Conservation (phyloP, 2,329 filamentous ascomycete genomes). For the Pseudogymnoascus sp. region DNA sequence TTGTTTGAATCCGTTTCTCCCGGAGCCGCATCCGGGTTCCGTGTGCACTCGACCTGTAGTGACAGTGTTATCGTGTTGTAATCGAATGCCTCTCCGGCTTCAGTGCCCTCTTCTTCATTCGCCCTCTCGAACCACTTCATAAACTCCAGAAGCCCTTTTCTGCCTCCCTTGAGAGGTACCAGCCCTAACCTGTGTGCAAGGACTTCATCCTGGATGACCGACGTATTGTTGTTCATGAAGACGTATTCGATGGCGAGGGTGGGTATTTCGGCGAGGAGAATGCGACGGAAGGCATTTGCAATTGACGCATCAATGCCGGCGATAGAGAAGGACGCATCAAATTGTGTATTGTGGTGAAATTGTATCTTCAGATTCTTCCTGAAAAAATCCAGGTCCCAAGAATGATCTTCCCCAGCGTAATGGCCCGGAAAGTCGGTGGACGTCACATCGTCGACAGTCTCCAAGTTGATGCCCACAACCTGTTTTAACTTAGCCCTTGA, state of each 20-base stretch:
- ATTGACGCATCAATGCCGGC: slow-evolving; percentile 86
- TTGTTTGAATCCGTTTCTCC: slow-evolving; percentile 74
- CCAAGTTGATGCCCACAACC: slow-evolving; percentile 79
- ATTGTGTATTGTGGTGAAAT: slow-evolving; percentile 75
- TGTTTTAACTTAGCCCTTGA: slow-evolving; percentile 32
- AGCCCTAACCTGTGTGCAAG: slow-evolving; percentile 84
- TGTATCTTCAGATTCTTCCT: slow-evolving; percentile 61
- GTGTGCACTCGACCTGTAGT: slow-evolving; percentile 72
- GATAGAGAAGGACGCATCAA: slow-evolving; percentile 81
- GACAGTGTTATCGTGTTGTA: slow-evolving; percentile 80
- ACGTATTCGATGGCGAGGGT: slow-evolving; percentile 91
- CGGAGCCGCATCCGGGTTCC: slow-evolving; percentile 63
- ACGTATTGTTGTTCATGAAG: slow-evolving; percentile 93
- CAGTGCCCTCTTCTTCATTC: slow-evolving; percentile 52
- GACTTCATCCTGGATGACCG: slow-evolving; percentile 96
- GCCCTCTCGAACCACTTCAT: slow-evolving; percentile 77
- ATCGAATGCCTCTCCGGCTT: slow-evolving; percentile 53
- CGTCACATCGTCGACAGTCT: slow-evolving; percentile 82
- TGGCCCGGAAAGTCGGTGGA: slow-evolving; percentile 91
- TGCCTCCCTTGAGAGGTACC: slow-evolving; percentile 76
- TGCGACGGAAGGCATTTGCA: slow-evolving; percentile 95
- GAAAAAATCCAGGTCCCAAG: slow-evolving; percentile 71
- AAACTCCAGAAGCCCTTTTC: slow-evolving; percentile 67
- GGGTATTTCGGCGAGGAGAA: slow-evolving; percentile 88
- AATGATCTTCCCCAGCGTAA: slow-evolving; percentile 79